Base-by-base conservation (phyloP, 345 rosid species). In the Stellera chamaejasme region DNA sequence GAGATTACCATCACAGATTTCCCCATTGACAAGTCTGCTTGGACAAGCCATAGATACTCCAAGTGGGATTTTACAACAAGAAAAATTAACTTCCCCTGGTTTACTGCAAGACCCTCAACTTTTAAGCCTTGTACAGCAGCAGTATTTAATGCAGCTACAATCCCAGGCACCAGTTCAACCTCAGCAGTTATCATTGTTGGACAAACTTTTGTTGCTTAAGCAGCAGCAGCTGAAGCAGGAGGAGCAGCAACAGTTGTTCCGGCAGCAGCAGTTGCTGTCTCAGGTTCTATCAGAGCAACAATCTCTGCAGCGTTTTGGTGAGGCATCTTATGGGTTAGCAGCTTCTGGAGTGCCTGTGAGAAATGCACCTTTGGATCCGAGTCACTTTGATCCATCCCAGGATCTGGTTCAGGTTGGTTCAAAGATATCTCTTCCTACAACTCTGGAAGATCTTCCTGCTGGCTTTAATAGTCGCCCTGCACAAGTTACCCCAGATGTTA, bases 181-280 rank as follows among this genome's bases (percentile, higher is more conserved):
- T 3, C 95, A 79, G 66, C 95, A 86, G 79, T 76, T 85, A 52
- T 74, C 77, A 13, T 48, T 82, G 48, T 59, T 91, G 58, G 95
- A 92, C 67, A 82, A 83, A 60, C 67, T 84, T 59, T 62, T 88
- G 52, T 65, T 84, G 68, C 78, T 88, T 61, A 78, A 82, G 72
- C 90, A 89, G 65, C 92, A 85, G 65, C 92, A 85, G 63, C 92
- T 80, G 72, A 75, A 82, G 60, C 95, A 81, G 60, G 85, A 90
- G 73, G 84, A 85, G 75, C 92, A 91, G 64, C 91, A 85, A 66
- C 90, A 83, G 75, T 66, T 88, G 64, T 66, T 91, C 69, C 69
- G 80, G 52, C 92, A 88, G 67, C 88, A 81, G 50, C 96, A 84
- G 68, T 69, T 89, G 61, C 85, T 81, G 63, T 85, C 96, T 48